Evolutionary conservation across 2,329 filamentous ascomycete genomes (phyloP), one percentile per base, ranked within the genome.

Genomic region (Fusarium nodosum): DNA sequence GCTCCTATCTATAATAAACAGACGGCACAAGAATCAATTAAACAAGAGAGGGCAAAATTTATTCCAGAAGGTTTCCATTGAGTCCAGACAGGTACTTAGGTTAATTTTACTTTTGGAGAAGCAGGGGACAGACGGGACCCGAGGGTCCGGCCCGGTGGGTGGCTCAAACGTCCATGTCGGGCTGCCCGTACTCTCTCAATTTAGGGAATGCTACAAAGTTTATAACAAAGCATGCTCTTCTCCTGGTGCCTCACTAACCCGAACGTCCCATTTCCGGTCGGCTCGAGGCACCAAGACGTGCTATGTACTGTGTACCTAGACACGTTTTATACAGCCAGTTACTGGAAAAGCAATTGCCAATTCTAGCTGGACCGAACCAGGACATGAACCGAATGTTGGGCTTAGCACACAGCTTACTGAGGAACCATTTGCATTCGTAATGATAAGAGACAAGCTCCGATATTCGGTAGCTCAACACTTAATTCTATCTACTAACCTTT

Each of bases 161-260:
- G 56, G 62, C 53, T 66, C 51, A 66, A 66, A 50, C 61, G 64
- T 66, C 51, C 31, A 51, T 38, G 12, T 59, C 54, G 54, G 53
- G 38, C 45, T 58, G 47, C 9, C 55, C 34, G 55, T 45, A 28
- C 33, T 51, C 47, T 51, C 38, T 36, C 22, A 51, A 20, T n/a
- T 50, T 38, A 38, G 18, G 8, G 16, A 38, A 52, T 36, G 18
- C n/a, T 39, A 8, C 10, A 41, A 61, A 48, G 46, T 28, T 31
- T 36, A 28, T 44, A 26, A 15, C 24, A 15, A 54, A 60, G 51
- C 16, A 34, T 48, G n/a, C 24, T 44, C 51, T 47, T 48, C 50
- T 47, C 45, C 34, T 61, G 38, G 26, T 22, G 33, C 46, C 46
- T 30, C 42, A 20, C 20, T 22, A 31, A 45, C 16, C 46, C 28